phyloP scores from a whole-genome alignment of 768 basidiomycete species.

The Tephrocybe rancida region DNA sequence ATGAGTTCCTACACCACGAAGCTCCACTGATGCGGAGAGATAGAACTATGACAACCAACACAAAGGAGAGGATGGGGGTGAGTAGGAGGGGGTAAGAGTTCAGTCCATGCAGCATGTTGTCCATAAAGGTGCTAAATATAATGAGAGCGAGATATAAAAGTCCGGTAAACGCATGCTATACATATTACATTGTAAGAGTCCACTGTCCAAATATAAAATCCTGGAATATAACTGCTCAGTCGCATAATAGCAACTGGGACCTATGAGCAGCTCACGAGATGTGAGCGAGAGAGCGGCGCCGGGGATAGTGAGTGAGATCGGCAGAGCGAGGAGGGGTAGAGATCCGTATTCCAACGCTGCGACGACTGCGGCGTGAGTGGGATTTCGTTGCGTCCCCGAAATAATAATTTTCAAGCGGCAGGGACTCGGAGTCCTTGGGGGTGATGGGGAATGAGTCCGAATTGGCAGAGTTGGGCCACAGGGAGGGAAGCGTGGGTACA shows the following conservation, averaged over 20 bases:
- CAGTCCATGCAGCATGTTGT: constrained; percentile 5
- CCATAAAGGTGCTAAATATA: not conserved
- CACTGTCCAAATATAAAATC: constrained; percentile 8
- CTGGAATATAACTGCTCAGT: constrained; percentile 15
- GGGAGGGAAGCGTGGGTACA: constrained; percentile 65
- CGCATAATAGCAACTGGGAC: not conserved
- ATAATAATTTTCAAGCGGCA: constrained; percentile 18
- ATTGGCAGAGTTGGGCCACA: constrained; percentile 46
- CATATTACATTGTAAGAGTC: constrained; percentile 20
- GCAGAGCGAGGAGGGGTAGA: constrained; percentile 41
- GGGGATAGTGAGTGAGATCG: constrained; percentile 30
- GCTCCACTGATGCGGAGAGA: not conserved
- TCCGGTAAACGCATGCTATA: constrained; percentile 5
- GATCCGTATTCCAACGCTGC: constrained; percentile 45
- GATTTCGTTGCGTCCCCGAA: constrained; percentile 30
- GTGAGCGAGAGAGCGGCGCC: constrained; percentile 31
- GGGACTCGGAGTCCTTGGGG: constrained; percentile 36
- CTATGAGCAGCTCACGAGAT: constrained; percentile 23
- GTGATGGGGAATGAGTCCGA: constrained; percentile 46
- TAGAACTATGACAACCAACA: constrained; percentile 4
- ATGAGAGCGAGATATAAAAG: constrained; percentile 2
- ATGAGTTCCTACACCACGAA: too few species aligned
- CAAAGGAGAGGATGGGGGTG: not conserved
- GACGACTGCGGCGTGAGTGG: constrained; percentile 33
- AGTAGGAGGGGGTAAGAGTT: not conserved